phyloP scores from a whole-genome alignment of 352 stramenopile species.

The Pythium rhizo-oryzae region DNA sequence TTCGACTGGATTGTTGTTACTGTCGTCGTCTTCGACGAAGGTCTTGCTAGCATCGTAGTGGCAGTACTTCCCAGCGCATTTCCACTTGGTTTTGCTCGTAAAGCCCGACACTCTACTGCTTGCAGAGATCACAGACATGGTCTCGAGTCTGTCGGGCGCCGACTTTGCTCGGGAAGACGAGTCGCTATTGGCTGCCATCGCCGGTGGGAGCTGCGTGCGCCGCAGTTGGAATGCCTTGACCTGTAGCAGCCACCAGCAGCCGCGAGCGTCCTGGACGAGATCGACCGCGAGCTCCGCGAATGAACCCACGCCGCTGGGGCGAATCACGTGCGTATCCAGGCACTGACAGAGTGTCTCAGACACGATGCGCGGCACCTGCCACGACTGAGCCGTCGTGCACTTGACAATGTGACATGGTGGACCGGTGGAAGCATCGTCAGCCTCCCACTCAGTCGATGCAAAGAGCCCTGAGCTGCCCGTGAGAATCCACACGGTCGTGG shows the following conservation, averaged over 20 bases:
- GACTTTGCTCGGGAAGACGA: constrained; percentile 40
- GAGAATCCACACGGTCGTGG: constrained; percentile 62
- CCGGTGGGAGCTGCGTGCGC: constrained; percentile 17
- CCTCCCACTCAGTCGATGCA: constrained; percentile 15
- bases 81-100: constrained; percentile 32
- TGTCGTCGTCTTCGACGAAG: constrained; percentile 9
- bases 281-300: constrained; percentile 60
- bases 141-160: constrained; percentile 47
- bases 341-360: constrained; percentile 34
- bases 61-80: constrained; percentile 37
- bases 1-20: neutral
- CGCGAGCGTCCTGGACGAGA: constrained; percentile 51
- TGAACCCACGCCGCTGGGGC: constrained; percentile 20
- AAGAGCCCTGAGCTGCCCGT: constrained; percentile 29
- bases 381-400: constrained; percentile 53
- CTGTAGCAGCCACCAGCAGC: constrained; percentile 69
- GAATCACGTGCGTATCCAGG: constrained; percentile 42
- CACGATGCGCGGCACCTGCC: constrained; percentile 46
- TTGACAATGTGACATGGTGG: constrained; percentile 66
- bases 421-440: neutral
- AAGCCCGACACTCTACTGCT: neutral
- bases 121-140: neutral
- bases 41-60: constrained; percentile 5
- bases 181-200: neutral
- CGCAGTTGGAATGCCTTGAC: constrained; percentile 63